phyloP scores from a whole-genome alignment of 305 asterid genomes.

The Fraxinus platypoda region DNA sequence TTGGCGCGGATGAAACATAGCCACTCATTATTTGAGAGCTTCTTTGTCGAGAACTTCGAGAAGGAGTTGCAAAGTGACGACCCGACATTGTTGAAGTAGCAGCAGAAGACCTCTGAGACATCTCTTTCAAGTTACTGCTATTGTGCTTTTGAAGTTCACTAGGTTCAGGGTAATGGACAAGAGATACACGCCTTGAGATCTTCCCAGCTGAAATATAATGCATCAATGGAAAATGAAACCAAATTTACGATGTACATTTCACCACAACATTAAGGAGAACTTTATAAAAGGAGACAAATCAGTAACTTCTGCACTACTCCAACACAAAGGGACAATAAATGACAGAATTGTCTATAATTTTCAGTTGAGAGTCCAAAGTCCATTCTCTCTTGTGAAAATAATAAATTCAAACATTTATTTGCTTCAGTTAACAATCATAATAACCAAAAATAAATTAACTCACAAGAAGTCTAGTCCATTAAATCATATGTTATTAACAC shows the following conservation, averaged over 20 bases:
- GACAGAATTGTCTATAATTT: neutral
- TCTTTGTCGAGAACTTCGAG: slow-evolving; percentile 41
- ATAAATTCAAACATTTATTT: neutral
- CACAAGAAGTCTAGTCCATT: neutral
- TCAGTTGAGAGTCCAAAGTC: neutral
- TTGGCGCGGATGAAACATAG: slow-evolving; percentile 33
- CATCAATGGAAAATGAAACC: neutral
- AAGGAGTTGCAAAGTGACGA: slow-evolving; percentile 42
- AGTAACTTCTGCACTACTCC: neutral
- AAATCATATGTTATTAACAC: neutral
- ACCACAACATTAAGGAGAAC: neutral
- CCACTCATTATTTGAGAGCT: slow-evolving; percentile 36
- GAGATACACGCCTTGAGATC: slow-evolving; percentile 58
- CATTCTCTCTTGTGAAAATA: neutral
- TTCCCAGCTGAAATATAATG: slow-evolving; percentile 53
- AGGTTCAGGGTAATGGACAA: slow-evolving; percentile 71
- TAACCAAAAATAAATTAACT: neutral
- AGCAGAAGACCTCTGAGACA: slow-evolving; percentile 45
- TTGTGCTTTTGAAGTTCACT: slow-evolving; percentile 45
- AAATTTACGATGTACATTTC: neutral
- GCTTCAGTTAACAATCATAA: neutral
- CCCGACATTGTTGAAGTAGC: slow-evolving; percentile 54
- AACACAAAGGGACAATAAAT: neutral
- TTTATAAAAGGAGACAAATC: neutral
- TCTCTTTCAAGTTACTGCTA: slow-evolving; percentile 23